These are phyloP conservation scores for Hypholoma sublateritium DNA, from an alignment of 768 basidiomycete genomes.

Conservation along the genomic window DNA sequence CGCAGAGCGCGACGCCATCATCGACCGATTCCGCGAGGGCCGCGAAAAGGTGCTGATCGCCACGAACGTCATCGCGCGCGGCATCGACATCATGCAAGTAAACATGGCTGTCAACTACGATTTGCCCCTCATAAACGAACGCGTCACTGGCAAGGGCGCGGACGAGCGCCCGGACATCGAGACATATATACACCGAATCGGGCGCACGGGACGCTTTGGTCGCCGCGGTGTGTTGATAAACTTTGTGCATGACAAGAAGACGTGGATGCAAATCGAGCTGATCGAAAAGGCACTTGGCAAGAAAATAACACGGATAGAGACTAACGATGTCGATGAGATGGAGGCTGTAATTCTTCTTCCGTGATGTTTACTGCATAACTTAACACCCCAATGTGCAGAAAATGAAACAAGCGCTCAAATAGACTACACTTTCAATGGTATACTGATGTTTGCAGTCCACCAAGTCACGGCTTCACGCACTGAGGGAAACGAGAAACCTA, in stretches of 20 bases:
- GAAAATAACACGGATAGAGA: constrained; percentile 84
- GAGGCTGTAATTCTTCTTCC: constrained; percentile 89
- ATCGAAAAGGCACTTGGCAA: constrained; percentile 81
- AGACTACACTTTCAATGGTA: too few species aligned
- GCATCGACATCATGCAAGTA: constrained; percentile 98
- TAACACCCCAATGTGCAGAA: too few species aligned
- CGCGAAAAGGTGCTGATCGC: constrained; percentile 95
- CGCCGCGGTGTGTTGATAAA: constrained; percentile 97
- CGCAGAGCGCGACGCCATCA: constrained; percentile 83
- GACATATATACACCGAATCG: constrained; percentile 97
- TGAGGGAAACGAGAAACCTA: too few species aligned
- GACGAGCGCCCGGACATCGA: constrained; percentile 84
- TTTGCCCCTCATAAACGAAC: constrained; percentile 82
- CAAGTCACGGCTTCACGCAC: too few species aligned
- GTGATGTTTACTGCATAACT: too few species aligned
- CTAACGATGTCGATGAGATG: constrained; percentile 90
- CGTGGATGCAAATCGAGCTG: constrained; percentile 86
- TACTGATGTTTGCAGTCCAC: too few species aligned
- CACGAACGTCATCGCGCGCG: constrained; percentile 97
- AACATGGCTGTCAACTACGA: constrained; percentile 99
- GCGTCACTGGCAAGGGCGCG: constrained; percentile 42
- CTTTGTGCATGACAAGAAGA: constrained; percentile 89
- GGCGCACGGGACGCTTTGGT: constrained; percentile 97
- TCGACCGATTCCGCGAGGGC: constrained; percentile 95
- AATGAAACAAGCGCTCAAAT: too few species aligned